These are phyloP conservation scores for Fusarium mangiferae DNA, from an alignment of 2,329 filamentous ascomycete genomes.

Conservation along the genomic window DNA sequence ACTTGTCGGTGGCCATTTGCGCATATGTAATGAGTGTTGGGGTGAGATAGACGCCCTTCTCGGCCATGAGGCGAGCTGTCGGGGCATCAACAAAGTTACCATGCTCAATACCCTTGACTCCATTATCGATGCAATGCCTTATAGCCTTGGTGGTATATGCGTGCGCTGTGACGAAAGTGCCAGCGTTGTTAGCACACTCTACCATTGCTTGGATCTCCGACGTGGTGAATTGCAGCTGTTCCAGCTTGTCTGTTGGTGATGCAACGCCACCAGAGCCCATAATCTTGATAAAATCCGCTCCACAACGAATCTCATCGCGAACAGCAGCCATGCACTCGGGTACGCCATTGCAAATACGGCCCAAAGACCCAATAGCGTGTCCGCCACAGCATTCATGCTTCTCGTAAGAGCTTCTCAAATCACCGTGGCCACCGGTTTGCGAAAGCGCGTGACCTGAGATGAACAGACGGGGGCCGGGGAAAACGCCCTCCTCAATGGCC, in stretches of 20 bases:
- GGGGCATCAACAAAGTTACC: neutral
- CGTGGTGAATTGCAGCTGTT: neutral
- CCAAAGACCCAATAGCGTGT: conserved; percentile 41
- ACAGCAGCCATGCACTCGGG: neutral
- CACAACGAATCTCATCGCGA: neutral
- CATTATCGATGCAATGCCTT: conserved; percentile 54
- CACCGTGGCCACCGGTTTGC: conserved; percentile 68
- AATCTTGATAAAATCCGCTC: neutral
- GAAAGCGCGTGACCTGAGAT: conserved; percentile 63
- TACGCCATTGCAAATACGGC: conserved; percentile 39
- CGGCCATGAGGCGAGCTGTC: neutral
- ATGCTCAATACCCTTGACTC: conserved; percentile 1
- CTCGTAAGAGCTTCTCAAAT: conserved; percentile 56
- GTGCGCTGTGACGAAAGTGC: neutral
- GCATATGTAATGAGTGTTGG: neutral
- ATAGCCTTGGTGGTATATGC: conserved; percentile 55
- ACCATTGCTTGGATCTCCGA: neutral
- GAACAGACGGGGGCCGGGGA: conserved; percentile 63
- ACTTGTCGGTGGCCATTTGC: neutral
- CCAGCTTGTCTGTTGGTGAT: neutral
- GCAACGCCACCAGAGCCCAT: neutral
- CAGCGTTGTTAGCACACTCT: neutral
- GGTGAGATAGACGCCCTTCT: neutral
- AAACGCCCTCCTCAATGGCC: conserved; percentile 63
- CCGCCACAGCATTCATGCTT: conserved; percentile 57